Percentiles rank a stretch among this genome's conserved stretches.
Conservation (phyloP, 768 basidiomycete genomes). For the Panaeolus papilionaceus region DNA sequence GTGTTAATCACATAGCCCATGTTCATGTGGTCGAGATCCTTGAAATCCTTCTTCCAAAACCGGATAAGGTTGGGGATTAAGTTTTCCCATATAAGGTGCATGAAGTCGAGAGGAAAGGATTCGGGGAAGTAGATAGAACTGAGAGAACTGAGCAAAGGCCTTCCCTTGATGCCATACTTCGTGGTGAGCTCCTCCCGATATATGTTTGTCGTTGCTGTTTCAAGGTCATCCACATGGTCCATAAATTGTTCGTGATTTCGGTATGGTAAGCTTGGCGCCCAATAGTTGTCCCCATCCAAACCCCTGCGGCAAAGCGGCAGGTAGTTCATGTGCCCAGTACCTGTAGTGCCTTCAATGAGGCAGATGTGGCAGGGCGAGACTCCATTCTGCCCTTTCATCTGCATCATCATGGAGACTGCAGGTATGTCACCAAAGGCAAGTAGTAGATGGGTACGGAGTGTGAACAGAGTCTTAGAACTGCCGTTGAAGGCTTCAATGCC, state of each 20-base stretch:
- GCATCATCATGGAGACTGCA: slow-evolving; percentile 29
- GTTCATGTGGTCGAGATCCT: slow-evolving; percentile 32
- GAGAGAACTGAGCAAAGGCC: slow-evolving; percentile 37
- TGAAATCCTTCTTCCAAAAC: slow-evolving; percentile 34
- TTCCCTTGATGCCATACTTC: slow-evolving; percentile 39
- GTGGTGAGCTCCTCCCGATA: slow-evolving; percentile 32
- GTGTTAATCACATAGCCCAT: slow-evolving; percentile 36
- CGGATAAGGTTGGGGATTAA: slow-evolving; percentile 43
- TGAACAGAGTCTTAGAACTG: slow-evolving; percentile 17
- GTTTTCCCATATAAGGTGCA: slow-evolving; percentile 56
- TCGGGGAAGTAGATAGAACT: slow-evolving; percentile 40
- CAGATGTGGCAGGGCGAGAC: too few relatives aligned
- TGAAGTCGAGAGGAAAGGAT: slow-evolving; percentile 54
- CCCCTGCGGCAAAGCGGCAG: slow-evolving; percentile 18
- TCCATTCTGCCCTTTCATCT: slow-evolving; percentile 17
- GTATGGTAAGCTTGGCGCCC: slow-evolving; percentile 41
- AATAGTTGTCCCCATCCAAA: slow-evolving; percentile 49
- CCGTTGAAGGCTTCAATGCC: slow-evolving; percentile 41
- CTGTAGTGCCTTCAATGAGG: too few relatives aligned
- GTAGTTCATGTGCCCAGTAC: too few relatives aligned
- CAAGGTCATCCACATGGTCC: slow-evolving; percentile 30
- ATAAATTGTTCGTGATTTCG: slow-evolving; percentile 37
- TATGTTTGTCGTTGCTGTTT: slow-evolving; percentile 28
- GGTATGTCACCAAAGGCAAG: slow-evolving; percentile 28
- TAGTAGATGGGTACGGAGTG: slow-evolving; percentile 23